Evolutionary conservation across 345 rosid genomes (phyloP), one percentile per base, ranked within the genome.

Genomic region (Syzygium grande): DNA sequence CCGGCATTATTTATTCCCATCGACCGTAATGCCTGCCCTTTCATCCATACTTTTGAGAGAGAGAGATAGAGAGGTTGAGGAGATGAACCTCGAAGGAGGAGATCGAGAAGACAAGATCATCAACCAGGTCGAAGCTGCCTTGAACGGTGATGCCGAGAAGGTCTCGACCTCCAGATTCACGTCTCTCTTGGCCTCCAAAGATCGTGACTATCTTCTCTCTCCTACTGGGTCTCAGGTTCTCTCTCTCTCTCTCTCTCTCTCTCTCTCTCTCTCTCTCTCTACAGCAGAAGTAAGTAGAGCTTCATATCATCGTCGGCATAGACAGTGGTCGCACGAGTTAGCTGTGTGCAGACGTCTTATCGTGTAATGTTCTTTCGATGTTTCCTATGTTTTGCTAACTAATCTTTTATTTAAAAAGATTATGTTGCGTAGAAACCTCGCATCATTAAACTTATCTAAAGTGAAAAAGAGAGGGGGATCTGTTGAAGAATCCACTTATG

Each of bases 141-240:
- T 9, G 80, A 53, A 38, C 51, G 58, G 53, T 9, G 16, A 56
- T 16, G 54, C 51, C 11, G 63, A 73, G 22, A 73, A 59, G 87
- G 22, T 49, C 27, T 58, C 84, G 46, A 63, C 53, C 84, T 89
- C 92, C 5, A 86, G 93, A 92, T 91, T 88, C 77, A 86, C 86
- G 5, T 86, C 94, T 89, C 93, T 93, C 58, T 86, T 94, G 87
- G 92, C 91, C 51, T 88, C 96, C 52, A 83, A 88, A 83, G 93
- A 91, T 59, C 95, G 95, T 29, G 96, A 94, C 86, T 93, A 87
- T 89, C 94, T 94, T 79, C 92, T 93, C 56, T 89, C 93, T 49
- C 87, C 89, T 1, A 85, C 88, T 59, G 92, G 89, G 51, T 52
- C 89, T 87, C 93, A 92, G 93, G 96, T 90, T 88, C 78, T n/a